A percentile compares a stretch with the other conserved stretches of the same genome.
phyloP scores from a whole-genome alignment of 768 basidiomycete species.

The Termitomyces sp. region DNA sequence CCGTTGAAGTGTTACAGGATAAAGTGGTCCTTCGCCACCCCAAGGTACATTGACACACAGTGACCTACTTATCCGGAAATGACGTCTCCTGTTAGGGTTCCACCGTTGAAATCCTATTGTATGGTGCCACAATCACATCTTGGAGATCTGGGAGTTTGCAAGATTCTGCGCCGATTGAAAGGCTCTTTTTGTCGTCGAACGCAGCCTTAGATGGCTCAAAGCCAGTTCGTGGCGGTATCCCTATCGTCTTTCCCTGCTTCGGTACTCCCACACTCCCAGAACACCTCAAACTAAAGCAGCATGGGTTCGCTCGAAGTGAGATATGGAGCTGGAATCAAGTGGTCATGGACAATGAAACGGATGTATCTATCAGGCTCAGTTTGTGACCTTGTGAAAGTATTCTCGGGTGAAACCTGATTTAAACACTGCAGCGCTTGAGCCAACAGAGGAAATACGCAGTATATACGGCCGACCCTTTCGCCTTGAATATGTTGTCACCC shows the following conservation, averaged over 20 bases:
- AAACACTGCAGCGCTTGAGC: slow-evolving; percentile 50
- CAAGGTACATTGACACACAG: slow-evolving; percentile 38
- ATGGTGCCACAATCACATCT: slow-evolving; percentile 84
- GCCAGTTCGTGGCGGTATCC: slow-evolving; percentile 57
- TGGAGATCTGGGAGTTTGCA: slow-evolving; percentile 60
- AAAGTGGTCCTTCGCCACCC: slow-evolving; percentile 56
- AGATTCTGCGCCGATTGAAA: slow-evolving; percentile 45
- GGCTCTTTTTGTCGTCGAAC: slow-evolving; percentile 80
- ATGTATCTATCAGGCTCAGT: slow-evolving; percentile 81
- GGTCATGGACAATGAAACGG: slow-evolving; percentile 63
- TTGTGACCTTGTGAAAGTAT: slow-evolving; percentile 22
- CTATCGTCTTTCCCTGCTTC: slow-evolving; percentile 82
- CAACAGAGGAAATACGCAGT: slow-evolving; percentile 53
- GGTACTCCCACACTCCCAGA: slow-evolving; percentile 77
- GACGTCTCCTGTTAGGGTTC: slow-evolving; percentile 47
- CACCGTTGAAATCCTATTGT: slow-evolving; percentile 61
- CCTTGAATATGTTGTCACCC: slow-evolving; percentile 78
- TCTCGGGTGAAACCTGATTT: neutral
- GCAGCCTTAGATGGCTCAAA: slow-evolving; percentile 79
- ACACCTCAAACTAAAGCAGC: slow-evolving; percentile 71
- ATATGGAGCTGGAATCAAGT: slow-evolving; percentile 66
- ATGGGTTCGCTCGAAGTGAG: slow-evolving; percentile 86
- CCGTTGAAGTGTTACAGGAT: slow-evolving; percentile 41
- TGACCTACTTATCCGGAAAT: neutral
- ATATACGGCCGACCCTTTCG: slow-evolving; percentile 65